Evolutionary conservation across 345 rosid genomes (phyloP), one percentile per base, ranked within the genome.

Genomic region (Populus nigra): DNA sequence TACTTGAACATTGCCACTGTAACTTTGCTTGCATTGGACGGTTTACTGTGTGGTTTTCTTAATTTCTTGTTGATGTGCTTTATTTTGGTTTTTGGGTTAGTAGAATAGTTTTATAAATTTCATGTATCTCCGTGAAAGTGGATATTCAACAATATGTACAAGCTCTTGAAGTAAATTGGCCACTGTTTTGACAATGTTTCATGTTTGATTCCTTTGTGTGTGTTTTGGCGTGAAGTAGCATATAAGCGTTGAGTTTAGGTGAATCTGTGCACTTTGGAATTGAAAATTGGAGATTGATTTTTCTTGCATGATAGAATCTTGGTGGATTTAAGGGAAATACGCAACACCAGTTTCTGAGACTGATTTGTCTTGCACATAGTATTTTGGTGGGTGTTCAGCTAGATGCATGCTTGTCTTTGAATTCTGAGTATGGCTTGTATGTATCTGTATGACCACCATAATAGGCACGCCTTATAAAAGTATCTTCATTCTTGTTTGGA

Each of bases 71-170:
- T 68, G 15, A 20, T 68, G 17, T 38, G 10, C 25, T 7, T 45
- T 39, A 17, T 61, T 35, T 47, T 73, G 9, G 74, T 59, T 72
- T 72, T 69, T 36, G 18, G 49, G 35, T 61, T 75, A 25, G 47
- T 72, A 73, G 84, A 81, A 62, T 74, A 76, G 73, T 33, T 55
- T 73, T 59, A 62, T 57, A 71, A 31, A 45, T 68, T 65, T 70
- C 61, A 36, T 77, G 71, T 41, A 41, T 65, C 18, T 9, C 36
- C 63, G 47, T 85, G 82, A 83, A 78, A 75, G n/a, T 70, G 66
- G 61, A 65, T 70, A 62, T 80, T 79, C 25, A 61, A 69, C 75
- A 82, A 77, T 47, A 67, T 82, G 63, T 82, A 83, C 82, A 86
- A 83, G 80, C 80, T 82, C 38, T 74, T 33, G 77, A 77, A 65